A percentile compares a stretch with the other conserved stretches of the same genome.
Conservation (phyloP, 129 eudicot genomes). For the Helianthus tuberosus region DNA sequence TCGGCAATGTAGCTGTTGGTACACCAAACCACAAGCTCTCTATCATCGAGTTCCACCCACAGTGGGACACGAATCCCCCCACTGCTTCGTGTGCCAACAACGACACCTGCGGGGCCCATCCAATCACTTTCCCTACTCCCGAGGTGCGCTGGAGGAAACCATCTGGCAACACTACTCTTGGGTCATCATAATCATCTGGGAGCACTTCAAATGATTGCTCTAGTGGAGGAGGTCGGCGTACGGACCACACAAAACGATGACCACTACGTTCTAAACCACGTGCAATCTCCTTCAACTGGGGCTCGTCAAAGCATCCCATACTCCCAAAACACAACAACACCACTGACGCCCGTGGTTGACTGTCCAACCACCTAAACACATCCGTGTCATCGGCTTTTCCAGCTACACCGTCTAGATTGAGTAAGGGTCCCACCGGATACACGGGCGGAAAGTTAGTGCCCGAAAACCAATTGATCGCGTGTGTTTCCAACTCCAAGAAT, state of each 20-base stretch:
- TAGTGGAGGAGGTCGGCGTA: conserved; percentile 24
- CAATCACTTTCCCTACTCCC: conserved; percentile 48
- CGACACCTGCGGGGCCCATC: conserved; percentile 63
- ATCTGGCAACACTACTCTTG: conserved; percentile 35
- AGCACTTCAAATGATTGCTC: conserved; percentile 1
- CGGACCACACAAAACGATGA: conserved; percentile 44
- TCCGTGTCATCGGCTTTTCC: background rate
- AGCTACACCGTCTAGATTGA: background rate
- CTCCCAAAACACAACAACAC: conserved; percentile 61
- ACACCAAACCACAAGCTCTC: conserved; percentile 54
- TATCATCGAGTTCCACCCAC: conserved; percentile 61
- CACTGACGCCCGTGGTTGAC: conserved; percentile 47
- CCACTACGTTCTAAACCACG: conserved; percentile 44
- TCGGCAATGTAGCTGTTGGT: conserved; percentile 16
- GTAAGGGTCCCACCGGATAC: conserved; percentile 40
- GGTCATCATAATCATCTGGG: conserved; percentile 29
- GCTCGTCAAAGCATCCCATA: conserved; percentile 15
- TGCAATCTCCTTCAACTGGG: conserved; percentile 54
- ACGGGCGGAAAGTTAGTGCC: too few species aligned
- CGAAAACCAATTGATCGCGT: background rate
- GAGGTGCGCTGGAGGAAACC: conserved; percentile 24
- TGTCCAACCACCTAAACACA: conserved; percentile 36
- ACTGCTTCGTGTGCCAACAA: conserved; percentile 48
- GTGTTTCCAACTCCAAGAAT: conserved; percentile 38
- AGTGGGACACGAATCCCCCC: conserved; percentile 59